Percentiles rank a stretch among this genome's conserved stretches.
These are phyloP conservation scores for Sanghuangporus weigelae DNA, from an alignment of 1,284 basidiomycete species.

Conservation along the genomic window DNA sequence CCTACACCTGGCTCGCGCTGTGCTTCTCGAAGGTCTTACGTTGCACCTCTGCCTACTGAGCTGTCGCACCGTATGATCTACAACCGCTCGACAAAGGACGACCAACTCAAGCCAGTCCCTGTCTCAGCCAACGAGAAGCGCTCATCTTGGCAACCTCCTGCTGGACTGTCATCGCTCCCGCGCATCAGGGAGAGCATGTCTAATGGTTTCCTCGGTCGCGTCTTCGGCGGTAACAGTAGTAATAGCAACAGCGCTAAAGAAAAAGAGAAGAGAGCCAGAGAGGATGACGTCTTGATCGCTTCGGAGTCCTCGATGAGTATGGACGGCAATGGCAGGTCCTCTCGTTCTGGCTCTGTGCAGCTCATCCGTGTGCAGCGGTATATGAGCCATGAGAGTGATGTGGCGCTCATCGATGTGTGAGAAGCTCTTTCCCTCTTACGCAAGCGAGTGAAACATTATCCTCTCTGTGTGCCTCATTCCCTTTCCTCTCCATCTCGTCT, in stretches of 20 bases:
- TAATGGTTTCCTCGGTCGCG: slow-evolving; percentile 53
- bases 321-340: background rate
- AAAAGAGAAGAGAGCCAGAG: slow-evolving; percentile 3
- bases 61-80: background rate
- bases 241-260: slow-evolving; percentile 30
- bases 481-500: background rate
- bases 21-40: slow-evolving; percentile 9
- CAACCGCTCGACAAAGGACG: slow-evolving; percentile 1
- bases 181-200: slow-evolving; percentile 26
- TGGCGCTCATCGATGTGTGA: slow-evolving; percentile 7
- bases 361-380: slow-evolving; percentile 10
- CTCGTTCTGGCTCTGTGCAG: background rate
- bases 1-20: background rate
- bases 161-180: slow-evolving; percentile 40
- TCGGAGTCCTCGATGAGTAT: slow-evolving; percentile 4
- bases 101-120: slow-evolving; percentile 15
- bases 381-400: slow-evolving; percentile 7
- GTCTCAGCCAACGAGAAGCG: slow-evolving; percentile 19
- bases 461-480: background rate
- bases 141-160: slow-evolving; percentile 32
- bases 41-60: slow-evolving; percentile 7
- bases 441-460: background rate
- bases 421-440: too few species aligned
- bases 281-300: slow-evolving; percentile 8
- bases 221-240: slow-evolving; percentile 53